phyloP scores from a whole-genome alignment of 2,329 filamentous ascomycete genomes.

The Madurella fahalii region DNA sequence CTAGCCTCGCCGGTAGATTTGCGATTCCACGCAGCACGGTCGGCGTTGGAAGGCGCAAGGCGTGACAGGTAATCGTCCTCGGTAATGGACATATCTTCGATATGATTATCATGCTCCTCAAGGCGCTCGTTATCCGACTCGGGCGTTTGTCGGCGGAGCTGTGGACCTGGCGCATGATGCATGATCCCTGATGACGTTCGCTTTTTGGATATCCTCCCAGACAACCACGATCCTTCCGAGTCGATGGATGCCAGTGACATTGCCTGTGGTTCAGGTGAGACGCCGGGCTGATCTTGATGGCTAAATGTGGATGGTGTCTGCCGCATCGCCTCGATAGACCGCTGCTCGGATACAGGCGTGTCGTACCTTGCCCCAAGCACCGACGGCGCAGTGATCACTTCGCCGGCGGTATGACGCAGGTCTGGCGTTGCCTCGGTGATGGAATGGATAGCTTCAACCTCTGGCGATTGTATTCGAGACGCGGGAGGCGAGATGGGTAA shows the following conservation, averaged over 20 bases:
- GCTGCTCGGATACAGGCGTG: slow-evolving; percentile 44
- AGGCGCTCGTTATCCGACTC: slow-evolving; percentile 38
- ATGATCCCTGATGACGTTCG: slow-evolving; percentile 42
- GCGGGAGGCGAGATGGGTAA: slow-evolving; percentile 80
- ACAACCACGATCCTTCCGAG: slow-evolving; percentile 94
- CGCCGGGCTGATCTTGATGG: slow-evolving; percentile 36
- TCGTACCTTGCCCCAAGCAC: slow-evolving; percentile 33
- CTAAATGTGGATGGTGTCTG: slow-evolving; percentile 44
- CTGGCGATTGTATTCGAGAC: slow-evolving; percentile 75
- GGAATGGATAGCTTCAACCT: slow-evolving; percentile 44
- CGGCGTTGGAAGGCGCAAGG: slow-evolving; percentile 34
- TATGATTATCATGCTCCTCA: slow-evolving; percentile 39
- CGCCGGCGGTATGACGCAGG: slow-evolving; percentile 8
- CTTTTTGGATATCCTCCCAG: slow-evolving; percentile 54
- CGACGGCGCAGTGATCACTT: slow-evolving; percentile 32
- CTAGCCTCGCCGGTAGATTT: slow-evolving; percentile 49
- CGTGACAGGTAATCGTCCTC: slow-evolving; percentile 73
- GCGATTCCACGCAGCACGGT: slow-evolving; percentile 30
- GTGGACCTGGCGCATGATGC: slow-evolving; percentile 19
- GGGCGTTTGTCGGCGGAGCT: slow-evolving; percentile 41
- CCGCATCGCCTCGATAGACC: slow-evolving; percentile 38
- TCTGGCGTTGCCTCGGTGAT: slow-evolving; percentile 26
- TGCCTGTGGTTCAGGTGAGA: slow-evolving; percentile 61
- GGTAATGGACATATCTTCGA: slow-evolving; percentile 60
- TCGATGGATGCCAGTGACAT: slow-evolving; percentile 91